These are phyloP conservation scores for Geotrichum fermentans DNA, from an alignment of 1,139 yeast species.

Conservation along the genomic window DNA sequence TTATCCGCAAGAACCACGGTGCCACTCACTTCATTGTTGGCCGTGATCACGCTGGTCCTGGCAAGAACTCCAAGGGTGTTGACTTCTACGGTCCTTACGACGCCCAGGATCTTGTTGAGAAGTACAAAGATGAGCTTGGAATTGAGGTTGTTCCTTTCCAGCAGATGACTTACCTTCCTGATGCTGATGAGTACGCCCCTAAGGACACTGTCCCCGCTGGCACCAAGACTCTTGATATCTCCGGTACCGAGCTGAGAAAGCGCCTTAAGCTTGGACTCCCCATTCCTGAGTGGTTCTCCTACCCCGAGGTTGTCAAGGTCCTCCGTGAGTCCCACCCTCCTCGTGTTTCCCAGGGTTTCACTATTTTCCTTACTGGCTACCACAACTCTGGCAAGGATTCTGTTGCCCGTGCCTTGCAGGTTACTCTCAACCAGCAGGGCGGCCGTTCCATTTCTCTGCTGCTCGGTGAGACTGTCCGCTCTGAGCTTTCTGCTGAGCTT, in stretches of 20 bases:
- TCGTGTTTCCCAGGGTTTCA: slow-evolving; percentile 82
- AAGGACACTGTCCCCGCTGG: slow-evolving; percentile 83
- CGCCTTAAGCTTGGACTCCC: slow-evolving; percentile 80
- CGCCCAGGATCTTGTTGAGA: slow-evolving; percentile 83
- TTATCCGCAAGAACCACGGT: slow-evolving; percentile 93
- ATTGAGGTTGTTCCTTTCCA: slow-evolving; percentile 94
- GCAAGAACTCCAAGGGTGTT: slow-evolving; percentile 84
- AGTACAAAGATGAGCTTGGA: slow-evolving; percentile 68
- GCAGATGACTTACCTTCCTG: slow-evolving; percentile 95
- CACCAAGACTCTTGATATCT: slow-evolving; percentile 79
- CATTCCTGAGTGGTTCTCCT: slow-evolving; percentile 95
- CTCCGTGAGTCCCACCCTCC: slow-evolving; percentile 94
- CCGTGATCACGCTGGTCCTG: slow-evolving; percentile 98
- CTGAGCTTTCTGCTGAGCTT: slow-evolving; percentile 42
- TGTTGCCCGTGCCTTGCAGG: slow-evolving; percentile 80
- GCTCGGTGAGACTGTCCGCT: slow-evolving; percentile 47
- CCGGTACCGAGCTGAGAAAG: slow-evolving; percentile 92
- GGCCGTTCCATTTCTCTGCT: slow-evolving; percentile 79
- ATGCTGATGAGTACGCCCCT: slow-evolving; percentile 91
- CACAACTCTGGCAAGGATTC: slow-evolving; percentile 55
- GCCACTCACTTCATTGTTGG: slow-evolving; percentile 97
- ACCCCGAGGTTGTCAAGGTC: slow-evolving; percentile 90
- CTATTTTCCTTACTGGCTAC: slow-evolving; percentile 55
- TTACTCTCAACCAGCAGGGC: slow-evolving; percentile 86
- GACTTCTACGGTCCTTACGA: slow-evolving; percentile 97